phyloP scores from a whole-genome alignment of 2,329 filamentous ascomycete genomes.

The Emmonsiellopsis sp. region DNA sequence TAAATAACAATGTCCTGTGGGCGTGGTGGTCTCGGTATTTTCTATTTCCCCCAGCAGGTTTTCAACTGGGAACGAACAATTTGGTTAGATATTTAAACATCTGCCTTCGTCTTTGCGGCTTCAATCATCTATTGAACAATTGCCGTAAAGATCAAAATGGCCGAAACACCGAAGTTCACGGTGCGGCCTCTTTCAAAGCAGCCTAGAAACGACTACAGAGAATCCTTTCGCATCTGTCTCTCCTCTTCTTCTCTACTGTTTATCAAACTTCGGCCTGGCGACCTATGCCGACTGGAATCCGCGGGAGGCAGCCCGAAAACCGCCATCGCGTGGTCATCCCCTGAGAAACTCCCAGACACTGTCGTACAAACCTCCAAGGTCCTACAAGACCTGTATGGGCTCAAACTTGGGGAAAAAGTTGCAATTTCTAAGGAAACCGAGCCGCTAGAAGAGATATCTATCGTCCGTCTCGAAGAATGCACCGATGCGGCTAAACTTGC shows the following conservation, averaged over 20 bases:
- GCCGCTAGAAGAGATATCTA: conserved; percentile 44
- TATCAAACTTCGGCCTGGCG: conserved; percentile 48
- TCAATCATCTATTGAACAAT: background rate
- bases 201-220: conserved; percentile 40
- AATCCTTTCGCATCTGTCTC: conserved; percentile 51
- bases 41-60: no score
- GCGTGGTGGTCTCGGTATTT: no score
- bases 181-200: conserved; percentile 45
- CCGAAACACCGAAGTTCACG: conserved; percentile 37
- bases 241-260: conserved; percentile 46
- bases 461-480: conserved; percentile 53
- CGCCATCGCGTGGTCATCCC: conserved; percentile 54
- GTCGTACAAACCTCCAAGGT: conserved; percentile 64
- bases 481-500: conserved; percentile 31
- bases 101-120: background rate
- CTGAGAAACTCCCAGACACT: conserved; percentile 55
- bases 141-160: conserved; percentile 18
- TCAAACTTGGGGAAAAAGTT: conserved; percentile 63
- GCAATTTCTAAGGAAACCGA: conserved; percentile 47
- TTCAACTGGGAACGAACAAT: no score
- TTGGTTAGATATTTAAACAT: no score
- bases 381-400: conserved; percentile 61
- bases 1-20: no score
- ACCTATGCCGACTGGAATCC: conserved; percentile 39
- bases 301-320: conserved; percentile 32